Base-by-base conservation (phyloP, 371 early-diverging fungal species). In the Sporodiniella umbellata region DNA sequence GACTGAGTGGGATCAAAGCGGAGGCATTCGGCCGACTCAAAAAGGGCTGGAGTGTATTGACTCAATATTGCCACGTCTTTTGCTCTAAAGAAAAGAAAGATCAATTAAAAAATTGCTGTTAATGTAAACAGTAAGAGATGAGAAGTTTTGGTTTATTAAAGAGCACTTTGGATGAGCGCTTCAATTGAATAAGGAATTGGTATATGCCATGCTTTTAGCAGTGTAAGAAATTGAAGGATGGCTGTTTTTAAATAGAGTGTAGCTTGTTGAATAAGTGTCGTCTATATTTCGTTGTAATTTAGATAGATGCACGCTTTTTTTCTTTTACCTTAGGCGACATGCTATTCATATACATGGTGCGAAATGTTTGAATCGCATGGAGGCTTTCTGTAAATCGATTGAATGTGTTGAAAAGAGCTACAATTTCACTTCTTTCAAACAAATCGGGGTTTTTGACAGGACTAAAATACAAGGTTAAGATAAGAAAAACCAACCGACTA, bases 401-500 rank as follows among this genome's bases (percentile, higher is more conserved):
- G 53, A 95, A 86, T 3, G 93, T 89, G 53, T 95, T 97, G 48
- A 97, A 76, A n/a, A 98, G 70, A 0, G 95, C 85, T 3, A 98
- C 95, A 31, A 98, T 81, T 67, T 98, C 99, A 6, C 82, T 72
- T 30, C 96, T 87, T 47, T 88, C 80, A 49, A 93, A 57, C 12
- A 84, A 53, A 42, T 70, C 60, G 2, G 78, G 79, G 2, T 78
- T 79, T 23, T 55, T 57, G 19, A 70, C 58, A 50, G 73, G 81
- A 53, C 78, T 81, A 59, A 8, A 40, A 58, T 52, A 19, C 51
- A 33, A 35, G 21, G 21, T 33, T 33, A 45, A 54, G 26, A 31
- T n/a, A n/a, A n/a, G n/a, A n/a, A n/a, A n/a, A n/a, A n/a, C n/a
- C n/a, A n/a, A n/a, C n/a, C n/a, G n/a, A n/a, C n/a, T n/a, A n/a